Evolutionary conservation across 257 asterid genomes (phyloP), one percentile per base, ranked within the genome.

Genomic region (Solanum rostratum): DNA sequence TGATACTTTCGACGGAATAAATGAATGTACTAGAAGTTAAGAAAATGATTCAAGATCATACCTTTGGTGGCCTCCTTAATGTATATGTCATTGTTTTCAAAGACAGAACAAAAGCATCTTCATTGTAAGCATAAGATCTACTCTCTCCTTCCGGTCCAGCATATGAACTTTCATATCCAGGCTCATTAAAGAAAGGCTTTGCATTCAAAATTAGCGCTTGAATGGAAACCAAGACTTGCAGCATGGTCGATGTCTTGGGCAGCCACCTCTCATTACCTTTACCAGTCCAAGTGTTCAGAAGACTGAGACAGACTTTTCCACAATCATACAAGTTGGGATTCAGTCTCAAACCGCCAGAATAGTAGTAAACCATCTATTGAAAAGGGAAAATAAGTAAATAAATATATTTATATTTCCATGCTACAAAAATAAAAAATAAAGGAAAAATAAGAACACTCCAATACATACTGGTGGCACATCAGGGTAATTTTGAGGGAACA

Each of bases 271-370:
- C 94, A 33, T 62, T 88, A 60, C 90, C 92, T 30, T 85, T 60
- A 79, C 94, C 94, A 82, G 83, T 84, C 94, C 94, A 91, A 39
- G 94, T 91, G 89, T 90, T 90, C 45, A 91, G 90, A 62, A 91
- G 91, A 83, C 94, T 91, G 74, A 91, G 92, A 85, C 92, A 91
- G 54, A 91, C 94, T 91, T 91, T 90, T 14, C 94, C 94, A 84
- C 91, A 87, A n/a, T 88, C 91, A 73, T 91, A 91, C 89, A 91
- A 86, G 85, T 91, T 91, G 19, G 94, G 94, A 57, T 91, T 91
- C 79, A 91, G 73, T 52, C 91, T 86, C 90, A 91, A 80, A 79
- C 94, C 94, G 62, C 92, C 94, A 79, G 94, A 88, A 57, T 90
- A 86, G 83, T 90, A 91, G 87, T 91, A 86, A 22, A 90, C 92